Conservation (phyloP, 805 yeast genomes). For the Cyberlindnera samutprakarnensis region DNA sequence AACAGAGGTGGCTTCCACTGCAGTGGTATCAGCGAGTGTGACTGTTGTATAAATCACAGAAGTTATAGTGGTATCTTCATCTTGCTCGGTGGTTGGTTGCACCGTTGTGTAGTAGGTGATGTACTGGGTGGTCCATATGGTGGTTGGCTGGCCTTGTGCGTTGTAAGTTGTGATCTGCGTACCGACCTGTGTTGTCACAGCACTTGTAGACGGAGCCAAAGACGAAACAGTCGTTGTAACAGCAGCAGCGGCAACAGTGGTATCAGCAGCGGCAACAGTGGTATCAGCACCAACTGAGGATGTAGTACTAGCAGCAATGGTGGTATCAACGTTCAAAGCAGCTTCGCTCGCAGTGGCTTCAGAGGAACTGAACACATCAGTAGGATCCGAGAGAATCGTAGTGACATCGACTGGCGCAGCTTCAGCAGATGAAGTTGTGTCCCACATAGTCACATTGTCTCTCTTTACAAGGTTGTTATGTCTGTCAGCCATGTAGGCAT, state of each 20-base stretch:
- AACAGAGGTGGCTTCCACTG: constrained; percentile 28
- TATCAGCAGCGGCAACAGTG: constrained; percentile 2
- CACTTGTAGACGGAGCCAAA: constrained; percentile 6
- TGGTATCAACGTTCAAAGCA: no score
- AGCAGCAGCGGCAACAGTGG: constrained; percentile 6
- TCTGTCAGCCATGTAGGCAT: constrained; percentile 20
- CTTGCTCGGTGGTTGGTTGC: constrained; percentile 24
- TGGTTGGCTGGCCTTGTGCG: constrained; percentile 30
- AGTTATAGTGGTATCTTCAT: constrained; percentile 33
- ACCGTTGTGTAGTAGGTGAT: constrained; percentile 37
- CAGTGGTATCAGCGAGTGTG: constrained; percentile 26
- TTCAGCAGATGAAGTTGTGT: no score
- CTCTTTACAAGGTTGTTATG: constrained; percentile 17
- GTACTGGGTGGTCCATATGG: constrained; percentile 33
- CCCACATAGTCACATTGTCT: constrained; percentile 11
- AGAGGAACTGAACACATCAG: no score
- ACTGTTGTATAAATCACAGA: constrained; percentile 30
- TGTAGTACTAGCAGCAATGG: no score
- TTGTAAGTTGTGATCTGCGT: constrained; percentile 18
- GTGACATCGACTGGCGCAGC: no score
- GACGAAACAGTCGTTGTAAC: constrained; percentile 1
- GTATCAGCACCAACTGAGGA: no score
- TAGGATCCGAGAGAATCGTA: no score
- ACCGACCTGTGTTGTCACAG: constrained; percentile 15
- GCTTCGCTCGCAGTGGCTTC: no score